These are phyloP conservation scores for Pichia sp. DNA, from an alignment of 1,139 yeast genomes.

Conservation along the genomic window DNA sequence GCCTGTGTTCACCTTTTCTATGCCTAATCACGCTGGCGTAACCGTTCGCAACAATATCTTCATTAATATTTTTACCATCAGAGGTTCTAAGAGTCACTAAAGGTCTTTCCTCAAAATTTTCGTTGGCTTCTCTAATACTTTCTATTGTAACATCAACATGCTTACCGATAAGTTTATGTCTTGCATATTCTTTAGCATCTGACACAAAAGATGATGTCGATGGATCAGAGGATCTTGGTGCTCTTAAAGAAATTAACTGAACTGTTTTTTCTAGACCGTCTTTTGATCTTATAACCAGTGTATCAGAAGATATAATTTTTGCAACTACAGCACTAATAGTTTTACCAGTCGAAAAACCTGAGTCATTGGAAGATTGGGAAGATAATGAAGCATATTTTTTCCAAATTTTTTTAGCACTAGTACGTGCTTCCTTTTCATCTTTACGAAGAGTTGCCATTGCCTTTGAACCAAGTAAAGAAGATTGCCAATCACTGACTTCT, in stretches of 20 bases:
- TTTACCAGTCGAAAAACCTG: slow-evolving; percentile 37
- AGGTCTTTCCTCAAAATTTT: slow-evolving; percentile 59
- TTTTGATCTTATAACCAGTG: slow-evolving; percentile 46
- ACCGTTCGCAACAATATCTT: slow-evolving; percentile 56
- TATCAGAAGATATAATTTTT: slow-evolving; percentile 64
- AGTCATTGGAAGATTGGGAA: slow-evolving; percentile 19
- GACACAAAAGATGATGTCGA: slow-evolving; percentile 53
- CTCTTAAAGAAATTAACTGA: slow-evolving; percentile 68
- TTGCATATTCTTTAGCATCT: slow-evolving; percentile 66
- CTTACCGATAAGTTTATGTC: slow-evolving; percentile 66
- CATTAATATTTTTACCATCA: slow-evolving; percentile 55
- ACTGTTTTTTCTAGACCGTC: slow-evolving; percentile 52
- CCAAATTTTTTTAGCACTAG: slow-evolving; percentile 58
- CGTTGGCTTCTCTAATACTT: slow-evolving; percentile 59
- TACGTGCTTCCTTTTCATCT: slow-evolving; percentile 64
- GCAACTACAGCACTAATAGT: slow-evolving; percentile 50
- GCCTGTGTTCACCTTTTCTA: slow-evolving; percentile 66
- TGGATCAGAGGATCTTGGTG: slow-evolving; percentile 61
- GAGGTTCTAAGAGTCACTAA: slow-evolving; percentile 48
- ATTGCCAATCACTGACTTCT: slow-evolving; percentile 78
- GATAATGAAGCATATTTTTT: slow-evolving; percentile 31
- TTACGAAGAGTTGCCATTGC: slow-evolving; percentile 57
- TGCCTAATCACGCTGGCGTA: slow-evolving; percentile 76
- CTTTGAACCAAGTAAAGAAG: slow-evolving; percentile 60
- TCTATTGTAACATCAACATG: slow-evolving; percentile 54